Percentiles rank a stretch among this genome's conserved stretches.
These are phyloP conservation scores for Talaromyces sp. DNA, from an alignment of 2,329 filamentous ascomycete species.

Conservation along the genomic window DNA sequence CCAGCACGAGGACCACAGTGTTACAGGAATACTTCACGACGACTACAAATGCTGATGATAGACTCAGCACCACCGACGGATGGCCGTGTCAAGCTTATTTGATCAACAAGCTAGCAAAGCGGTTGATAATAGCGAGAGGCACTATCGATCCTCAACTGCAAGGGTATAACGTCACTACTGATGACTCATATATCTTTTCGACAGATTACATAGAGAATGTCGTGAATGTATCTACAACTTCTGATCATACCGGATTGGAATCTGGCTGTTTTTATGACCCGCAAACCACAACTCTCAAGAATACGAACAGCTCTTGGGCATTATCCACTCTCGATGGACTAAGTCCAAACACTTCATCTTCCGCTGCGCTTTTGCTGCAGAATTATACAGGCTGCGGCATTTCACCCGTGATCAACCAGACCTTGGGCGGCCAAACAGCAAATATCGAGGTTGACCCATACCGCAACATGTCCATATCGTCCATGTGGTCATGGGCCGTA, in stretches of 20 bases:
- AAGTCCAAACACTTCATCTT: conserved; percentile 29
- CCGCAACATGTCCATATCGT: conserved; percentile 47
- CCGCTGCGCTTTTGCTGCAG: conserved; percentile 31
- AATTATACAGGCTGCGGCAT: conserved; percentile 56
- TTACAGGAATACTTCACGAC: conserved; percentile 52
- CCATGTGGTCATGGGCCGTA: conserved; percentile 59
- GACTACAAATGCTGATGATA: conserved; percentile 32
- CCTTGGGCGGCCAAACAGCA: conserved; percentile 52
- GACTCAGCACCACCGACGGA: conserved; percentile 53
- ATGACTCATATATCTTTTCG: conserved; percentile 52
- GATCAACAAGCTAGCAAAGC: conserved; percentile 51
- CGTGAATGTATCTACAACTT: conserved; percentile 32
- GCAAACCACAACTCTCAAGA: conserved; percentile 38
- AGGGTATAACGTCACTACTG: conserved; percentile 53
- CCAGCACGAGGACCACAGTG: conserved; percentile 41
- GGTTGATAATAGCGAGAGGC: conserved; percentile 56
- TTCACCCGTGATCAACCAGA: conserved; percentile 56
- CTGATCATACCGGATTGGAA: conserved; percentile 41
- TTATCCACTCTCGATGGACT: conserved; percentile 27
- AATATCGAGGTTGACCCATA: conserved; percentile 47
- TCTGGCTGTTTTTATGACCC: conserved; percentile 54
- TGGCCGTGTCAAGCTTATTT: conserved; percentile 62
- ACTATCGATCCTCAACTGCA: conserved; percentile 55
- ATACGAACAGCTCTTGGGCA: conserved; percentile 55
- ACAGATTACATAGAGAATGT: conserved; percentile 42